Percentiles rank a stretch among this genome's conserved stretches.
Conservation (phyloP, 305 asterid genomes). For the Solanum chacoense region DNA sequence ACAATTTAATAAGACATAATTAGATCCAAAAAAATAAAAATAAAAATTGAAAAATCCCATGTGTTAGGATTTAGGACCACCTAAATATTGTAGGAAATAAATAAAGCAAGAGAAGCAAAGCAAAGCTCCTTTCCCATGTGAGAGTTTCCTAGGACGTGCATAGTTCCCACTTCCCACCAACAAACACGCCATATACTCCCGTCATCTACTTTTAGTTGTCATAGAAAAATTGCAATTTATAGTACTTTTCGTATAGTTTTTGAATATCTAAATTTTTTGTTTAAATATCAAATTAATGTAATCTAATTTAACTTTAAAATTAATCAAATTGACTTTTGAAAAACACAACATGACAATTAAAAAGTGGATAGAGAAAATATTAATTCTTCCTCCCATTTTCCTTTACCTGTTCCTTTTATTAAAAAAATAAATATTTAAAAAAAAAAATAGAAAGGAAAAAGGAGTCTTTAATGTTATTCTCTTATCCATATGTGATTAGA, state of each 20-base stretch:
- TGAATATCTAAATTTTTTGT: no score
- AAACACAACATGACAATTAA: no score
- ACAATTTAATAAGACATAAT: accelerated
- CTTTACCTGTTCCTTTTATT: neutral
- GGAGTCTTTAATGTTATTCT: neutral
- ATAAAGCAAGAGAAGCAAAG: neutral
- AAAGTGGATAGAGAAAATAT: neutral
- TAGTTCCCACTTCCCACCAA: neutral
- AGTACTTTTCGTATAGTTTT: accelerated
- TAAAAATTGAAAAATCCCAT: neutral
- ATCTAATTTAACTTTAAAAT: neutral
- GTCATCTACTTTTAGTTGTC: no score
- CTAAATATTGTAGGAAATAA: neutral
- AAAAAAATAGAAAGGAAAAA: neutral
- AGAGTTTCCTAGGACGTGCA: neutral
- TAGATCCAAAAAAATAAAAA: neutral
- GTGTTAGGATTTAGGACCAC: neutral
- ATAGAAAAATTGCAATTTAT: no score
- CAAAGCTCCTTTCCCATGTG: neutral
- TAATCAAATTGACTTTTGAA: neutral
- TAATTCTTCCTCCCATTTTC: neutral
- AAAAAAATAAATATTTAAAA: neutral
- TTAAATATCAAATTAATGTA: no score
- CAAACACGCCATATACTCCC: neutral
- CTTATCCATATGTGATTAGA: neutral